A percentile compares a stretch with the other conserved stretches of the same genome.
These are phyloP conservation scores for Annona cherimola DNA, from an alignment of 164 flowering plant species.

Conservation along the genomic window DNA sequence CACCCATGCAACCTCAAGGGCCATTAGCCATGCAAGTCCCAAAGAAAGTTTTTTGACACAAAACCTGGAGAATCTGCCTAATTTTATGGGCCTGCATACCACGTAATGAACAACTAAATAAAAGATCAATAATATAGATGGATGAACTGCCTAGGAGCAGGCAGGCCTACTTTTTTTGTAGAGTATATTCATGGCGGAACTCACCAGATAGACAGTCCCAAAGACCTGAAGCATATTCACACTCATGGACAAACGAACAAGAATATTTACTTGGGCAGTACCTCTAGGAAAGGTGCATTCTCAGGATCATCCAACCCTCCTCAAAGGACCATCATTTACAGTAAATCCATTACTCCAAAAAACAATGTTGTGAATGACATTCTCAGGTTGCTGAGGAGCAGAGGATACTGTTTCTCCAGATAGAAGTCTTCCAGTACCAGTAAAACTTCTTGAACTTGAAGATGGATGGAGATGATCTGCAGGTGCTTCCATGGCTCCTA, in stretches of 20 bases:
- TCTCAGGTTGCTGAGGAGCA: slow-evolving; percentile 53
- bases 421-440: slow-evolving; percentile 70
- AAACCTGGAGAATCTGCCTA: no score
- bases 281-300: slow-evolving; percentile 75
- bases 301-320: slow-evolving; percentile 75
- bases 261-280: slow-evolving; percentile 9
- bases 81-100: no score
- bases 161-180: no score
- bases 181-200: no score
- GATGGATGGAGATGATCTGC: slow-evolving; percentile 45
- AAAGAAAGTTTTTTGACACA: no score
- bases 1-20: no score
- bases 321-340: slow-evolving; percentile 81
- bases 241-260: background rate
- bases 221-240: no score
- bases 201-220: no score
- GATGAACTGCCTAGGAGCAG: no score
- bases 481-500: slow-evolving; percentile 80
- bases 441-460: slow-evolving; percentile 65
- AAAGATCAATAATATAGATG: no score
- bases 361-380: slow-evolving; percentile 46
- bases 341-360: slow-evolving; percentile 91
- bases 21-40: no score
- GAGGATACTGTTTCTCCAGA: slow-evolving; percentile 61
- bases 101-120: no score